Evolutionary conservation across 495 filamentous ascomycete species (phyloP).

Genomic region (Penicillium canescens): DNA sequence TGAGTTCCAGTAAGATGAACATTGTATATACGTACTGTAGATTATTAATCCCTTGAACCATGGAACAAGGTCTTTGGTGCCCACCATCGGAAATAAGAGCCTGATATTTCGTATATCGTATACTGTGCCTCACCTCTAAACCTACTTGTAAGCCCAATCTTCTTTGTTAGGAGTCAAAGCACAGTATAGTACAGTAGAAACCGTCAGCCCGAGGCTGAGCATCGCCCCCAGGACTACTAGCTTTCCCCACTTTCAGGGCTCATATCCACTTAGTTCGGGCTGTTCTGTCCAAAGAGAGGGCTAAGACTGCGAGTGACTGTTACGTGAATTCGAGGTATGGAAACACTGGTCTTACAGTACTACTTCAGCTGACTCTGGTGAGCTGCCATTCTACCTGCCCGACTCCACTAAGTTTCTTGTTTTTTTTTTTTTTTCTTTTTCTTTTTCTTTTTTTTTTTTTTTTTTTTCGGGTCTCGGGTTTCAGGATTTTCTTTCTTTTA

Average conservation of each 20-base stretch:
- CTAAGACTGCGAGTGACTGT: conserved; percentile 20
- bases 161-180: conserved; percentile 4
- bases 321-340: conserved; percentile 16
- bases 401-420: neutral
- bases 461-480: neutral
- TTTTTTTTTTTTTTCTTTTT: neutral
- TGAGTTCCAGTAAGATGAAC: neutral
- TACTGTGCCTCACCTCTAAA: no score
- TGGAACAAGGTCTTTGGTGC: neutral
- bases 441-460: neutral
- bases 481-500: neutral
- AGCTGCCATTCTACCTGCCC: neutral
- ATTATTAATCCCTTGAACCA: neutral
- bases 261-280: conserved; percentile 29
- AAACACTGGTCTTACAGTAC: conserved; percentile 14
- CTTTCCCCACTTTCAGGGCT: conserved; percentile 33
- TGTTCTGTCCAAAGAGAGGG: conserved; percentile 23
- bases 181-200: neutral
- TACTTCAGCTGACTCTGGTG: neutral
- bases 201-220: conserved; percentile 21
- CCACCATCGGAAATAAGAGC: neutral
- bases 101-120: no score
- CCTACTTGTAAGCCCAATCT: neutral
- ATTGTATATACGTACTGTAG: neutral
- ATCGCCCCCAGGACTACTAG: conserved; percentile 12